These are phyloP conservation scores for Cyclospora cayetanensis DNA, from an alignment of 169 alveolate genomes.

Conservation along the genomic window DNA sequence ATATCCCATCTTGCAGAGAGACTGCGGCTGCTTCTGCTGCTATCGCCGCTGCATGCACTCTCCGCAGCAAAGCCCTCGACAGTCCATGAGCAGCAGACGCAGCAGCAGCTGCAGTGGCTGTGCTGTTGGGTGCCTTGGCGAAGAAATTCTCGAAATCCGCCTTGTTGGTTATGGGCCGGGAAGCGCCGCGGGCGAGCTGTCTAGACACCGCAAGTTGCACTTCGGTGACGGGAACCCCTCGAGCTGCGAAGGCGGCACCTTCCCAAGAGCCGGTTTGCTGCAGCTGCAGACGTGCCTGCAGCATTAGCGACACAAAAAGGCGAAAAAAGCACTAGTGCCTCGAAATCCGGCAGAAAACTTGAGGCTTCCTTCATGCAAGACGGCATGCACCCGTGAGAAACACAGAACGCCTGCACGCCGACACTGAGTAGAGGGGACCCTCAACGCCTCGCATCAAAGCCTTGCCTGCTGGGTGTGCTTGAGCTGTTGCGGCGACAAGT, in stretches of 20 bases:
- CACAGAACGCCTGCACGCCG: no score
- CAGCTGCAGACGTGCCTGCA: conserved; percentile 22
- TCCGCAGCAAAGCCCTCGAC: conserved; percentile 8
- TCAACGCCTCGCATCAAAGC: background rate
- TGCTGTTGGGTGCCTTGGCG: background rate
- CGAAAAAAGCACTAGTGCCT: background rate
- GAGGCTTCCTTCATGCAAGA: no score
- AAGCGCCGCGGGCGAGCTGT: conserved; percentile 7
- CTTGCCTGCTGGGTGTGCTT: conserved; percentile 7
- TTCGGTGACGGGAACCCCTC: background rate
- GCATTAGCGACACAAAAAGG: background rate
- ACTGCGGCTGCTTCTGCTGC: conserved; percentile 31
- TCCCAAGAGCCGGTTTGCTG: conserved; percentile 27
- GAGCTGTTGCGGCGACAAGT: background rate
- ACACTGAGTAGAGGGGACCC: no score
- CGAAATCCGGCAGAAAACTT: no score
- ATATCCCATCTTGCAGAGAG: conserved; percentile 24
- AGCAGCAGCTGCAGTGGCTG: conserved; percentile 7
- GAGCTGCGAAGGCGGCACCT: conserved; percentile 20
- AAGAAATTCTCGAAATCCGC: background rate
- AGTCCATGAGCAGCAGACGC: conserved; percentile 22
- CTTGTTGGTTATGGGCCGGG: background rate
- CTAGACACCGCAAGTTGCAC: conserved; percentile 32
- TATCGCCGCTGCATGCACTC: background rate
- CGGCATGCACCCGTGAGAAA: no score